Evolutionary conservation across 495 filamentous ascomycete genomes (phyloP), one percentile per base, ranked within the genome.

Genomic region (Evernia prunastri): DNA sequence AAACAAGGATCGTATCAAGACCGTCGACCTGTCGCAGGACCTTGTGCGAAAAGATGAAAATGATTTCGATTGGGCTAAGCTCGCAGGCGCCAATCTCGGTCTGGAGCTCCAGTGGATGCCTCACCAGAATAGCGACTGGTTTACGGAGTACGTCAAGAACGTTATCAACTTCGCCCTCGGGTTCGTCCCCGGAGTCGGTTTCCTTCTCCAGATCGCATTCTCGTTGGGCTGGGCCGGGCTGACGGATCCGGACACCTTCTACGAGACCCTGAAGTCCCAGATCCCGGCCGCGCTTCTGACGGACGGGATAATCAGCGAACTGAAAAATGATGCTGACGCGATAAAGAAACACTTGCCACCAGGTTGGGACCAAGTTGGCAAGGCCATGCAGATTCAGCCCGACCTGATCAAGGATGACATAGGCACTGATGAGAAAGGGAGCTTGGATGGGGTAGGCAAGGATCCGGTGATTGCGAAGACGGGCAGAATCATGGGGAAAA

Each of bases 311-410:
- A 73, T 76, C 64, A 77, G 77, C 53, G 72, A 71, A 27, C 65
- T 81, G 3, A 75, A 72, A 27, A 77, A 75, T 63, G 56, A 80
- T 47, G 79, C 79, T 2, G 15, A 37, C 0, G 61, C 57, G 4
- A 63, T 29, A n/a, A 11, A 51, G 25, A 10, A 18, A 3, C 56
- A 35, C 51, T 35, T 63, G 27, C 61, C 61, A 8, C 45, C 57
- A 3, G 61, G 61, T 13, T 63, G 61, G 61, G 47, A 56, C 17
- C 23, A 61, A 25, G 25, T 61, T 36, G 40, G 40, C n/a, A n/a
- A n/a, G n/a, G n/a, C n/a, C n/a, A n/a, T n/a, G n/a, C n/a, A n/a
- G n/a, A n/a, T n/a, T n/a, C n/a, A n/a, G 17, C 40, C 47, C 27
- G 47, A 53, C 47, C 18, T 53, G 7, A 53, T 23, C 20, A 18